Base-by-base conservation (phyloP, 768 basidiomycete species). In the Psilocybe cubensis region DNA sequence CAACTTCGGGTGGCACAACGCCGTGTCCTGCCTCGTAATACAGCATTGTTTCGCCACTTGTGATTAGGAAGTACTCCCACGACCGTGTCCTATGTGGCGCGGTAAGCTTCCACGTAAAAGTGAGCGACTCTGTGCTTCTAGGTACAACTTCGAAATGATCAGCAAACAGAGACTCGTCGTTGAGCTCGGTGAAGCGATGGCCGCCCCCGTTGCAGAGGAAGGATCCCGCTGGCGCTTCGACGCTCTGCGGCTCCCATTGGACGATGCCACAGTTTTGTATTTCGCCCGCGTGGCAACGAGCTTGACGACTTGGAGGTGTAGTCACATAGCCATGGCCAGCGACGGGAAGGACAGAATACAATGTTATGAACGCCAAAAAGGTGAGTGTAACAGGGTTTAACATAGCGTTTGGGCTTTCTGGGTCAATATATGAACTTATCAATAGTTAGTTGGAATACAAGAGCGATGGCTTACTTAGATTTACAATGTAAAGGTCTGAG, bases 171-270 rank as follows among this genome's bases (percentile, higher is more conserved):
- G 47, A 31, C 17, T 51, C 47, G 18, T 43, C 38, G 38, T 57
- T 57, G 56, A 57, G 56, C 56, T 57, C 56, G 1, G 24, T 25
- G 47, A 50, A 50, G 21, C 47, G 47, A 14, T 29, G 3, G 31
- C 47, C 56, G n/a, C 42, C 38, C n/a, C 56, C 56, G 40, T 50
- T 57, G 48, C 47, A 57, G 27, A 29, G 14, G 10, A 51, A 44
- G 6, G 56, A 57, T 24, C 56, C 56, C 7, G 49, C 38, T 3
- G 18, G 48, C 7, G 40, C 56, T 41, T 57, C 56, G 41, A 57
- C 56, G 47, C 56, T 57, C 38, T 57, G 56, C 9, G 56, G 56
- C 40, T 57, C 47, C 17, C 24, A 57, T 7, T 28, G 56, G 8
- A 57, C 56, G 12, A 3, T 4, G 6, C 56, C 56, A 14, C 56